Conservation (phyloP, 768 basidiomycete species). For the Leucocoprinus sp. region DNA sequence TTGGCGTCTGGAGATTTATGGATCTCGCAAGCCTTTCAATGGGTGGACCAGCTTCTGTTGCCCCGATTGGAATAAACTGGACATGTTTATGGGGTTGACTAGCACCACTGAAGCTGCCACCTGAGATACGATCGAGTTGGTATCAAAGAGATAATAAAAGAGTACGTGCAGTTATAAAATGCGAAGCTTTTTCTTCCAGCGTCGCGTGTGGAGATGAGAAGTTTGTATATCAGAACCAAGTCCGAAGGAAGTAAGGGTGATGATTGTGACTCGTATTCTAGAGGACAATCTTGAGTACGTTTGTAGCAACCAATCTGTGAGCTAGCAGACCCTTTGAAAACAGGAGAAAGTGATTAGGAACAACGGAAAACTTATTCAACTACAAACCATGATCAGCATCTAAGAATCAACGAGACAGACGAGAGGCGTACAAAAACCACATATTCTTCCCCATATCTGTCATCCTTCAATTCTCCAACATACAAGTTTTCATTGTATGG, state of each 20-base stretch:
- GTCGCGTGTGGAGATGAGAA: constrained; percentile 62
- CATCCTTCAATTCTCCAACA: constrained; percentile 67
- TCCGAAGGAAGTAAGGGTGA: constrained; percentile 75
- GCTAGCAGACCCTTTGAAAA: constrained; percentile 63
- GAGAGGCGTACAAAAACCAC: constrained; percentile 54
- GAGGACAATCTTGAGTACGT: neutral
- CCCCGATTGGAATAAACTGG: constrained; percentile 65
- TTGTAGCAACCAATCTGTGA: neutral
- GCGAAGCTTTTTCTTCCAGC: constrained; percentile 57
- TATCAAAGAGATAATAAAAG: neutral
- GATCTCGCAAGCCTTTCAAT: constrained; percentile 62
- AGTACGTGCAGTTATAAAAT: constrained; percentile 80
- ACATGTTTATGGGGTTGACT: constrained; percentile 89
- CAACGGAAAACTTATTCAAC: constrained; percentile 84
- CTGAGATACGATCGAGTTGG: constrained; percentile 24
- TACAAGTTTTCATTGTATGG: constrained; percentile 75
- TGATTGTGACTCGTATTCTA: constrained; percentile 72
- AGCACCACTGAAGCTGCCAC: constrained; percentile 74
- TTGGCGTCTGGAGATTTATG: constrained; percentile 48
- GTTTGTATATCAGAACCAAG: constrained; percentile 66
- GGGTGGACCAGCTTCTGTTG: constrained; percentile 57
- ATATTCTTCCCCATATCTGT: constrained; percentile 49
- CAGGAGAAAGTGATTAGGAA: constrained; percentile 81
- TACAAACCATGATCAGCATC: constrained; percentile 20
- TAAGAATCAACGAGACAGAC: neutral